These are phyloP conservation scores for Epithemia pelagica DNA, from an alignment of 108 stramenopile species.

Conservation along the genomic window DNA sequence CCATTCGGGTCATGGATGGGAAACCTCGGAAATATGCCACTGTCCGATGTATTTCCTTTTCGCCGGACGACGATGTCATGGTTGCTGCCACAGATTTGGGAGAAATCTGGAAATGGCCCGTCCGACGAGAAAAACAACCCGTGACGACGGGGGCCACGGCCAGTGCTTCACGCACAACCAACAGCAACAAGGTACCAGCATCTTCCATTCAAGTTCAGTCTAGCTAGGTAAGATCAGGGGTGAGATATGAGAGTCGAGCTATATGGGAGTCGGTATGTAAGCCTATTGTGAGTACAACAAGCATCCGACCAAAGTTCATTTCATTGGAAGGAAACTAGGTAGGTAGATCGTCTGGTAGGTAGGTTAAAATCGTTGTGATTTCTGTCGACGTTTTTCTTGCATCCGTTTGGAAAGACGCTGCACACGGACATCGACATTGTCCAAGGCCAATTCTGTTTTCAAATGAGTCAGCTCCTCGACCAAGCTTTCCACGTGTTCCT, in stretches of 20 bases:
- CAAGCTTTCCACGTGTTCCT: conserved; percentile 43
- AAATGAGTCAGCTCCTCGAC: conserved; percentile 40
- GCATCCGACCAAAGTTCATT: too few relatives aligned
- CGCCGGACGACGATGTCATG: conserved; percentile 36
- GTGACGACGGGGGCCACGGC: too few relatives aligned
- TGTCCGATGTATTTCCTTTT: conserved; percentile 58
- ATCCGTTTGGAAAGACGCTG: conserved; percentile 15
- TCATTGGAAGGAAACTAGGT: too few relatives aligned
- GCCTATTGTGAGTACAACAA: too few relatives aligned
- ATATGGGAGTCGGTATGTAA: too few relatives aligned
- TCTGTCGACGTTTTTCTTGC: background rate
- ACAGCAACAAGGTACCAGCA: too few relatives aligned
- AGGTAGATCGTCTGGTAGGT: too few relatives aligned
- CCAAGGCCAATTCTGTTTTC: conserved; percentile 48
- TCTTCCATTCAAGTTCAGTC: too few relatives aligned
- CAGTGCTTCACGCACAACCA: too few relatives aligned
- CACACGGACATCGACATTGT: conserved; percentile 69
- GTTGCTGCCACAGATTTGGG: conserved; percentile 51
- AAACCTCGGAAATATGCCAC: conserved; percentile 13
- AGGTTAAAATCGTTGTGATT: background rate
- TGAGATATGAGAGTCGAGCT: too few relatives aligned
- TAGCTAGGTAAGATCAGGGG: too few relatives aligned
- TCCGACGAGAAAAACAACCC: conserved; percentile 2
- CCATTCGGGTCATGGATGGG: background rate
- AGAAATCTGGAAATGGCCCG: conserved; percentile 52